phyloP scores from a whole-genome alignment of 2,329 filamentous ascomycete species.

The Aspergillus sp. region DNA sequence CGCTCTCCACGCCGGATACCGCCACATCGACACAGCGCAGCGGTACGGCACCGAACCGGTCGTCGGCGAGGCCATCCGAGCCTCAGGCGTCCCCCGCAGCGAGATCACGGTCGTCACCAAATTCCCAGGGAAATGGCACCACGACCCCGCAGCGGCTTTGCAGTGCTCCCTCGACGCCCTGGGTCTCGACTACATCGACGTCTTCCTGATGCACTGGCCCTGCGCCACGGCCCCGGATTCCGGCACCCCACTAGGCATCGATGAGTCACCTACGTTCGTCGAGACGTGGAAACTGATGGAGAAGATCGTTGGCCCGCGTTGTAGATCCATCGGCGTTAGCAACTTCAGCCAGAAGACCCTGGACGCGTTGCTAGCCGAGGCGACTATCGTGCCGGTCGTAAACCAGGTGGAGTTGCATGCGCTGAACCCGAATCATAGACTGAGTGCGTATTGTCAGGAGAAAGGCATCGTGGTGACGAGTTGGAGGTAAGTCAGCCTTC shows the following conservation, averaged over 20 bases:
- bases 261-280: conserved; percentile 13
- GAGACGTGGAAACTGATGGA: conserved; percentile 33
- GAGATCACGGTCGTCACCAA: conserved; percentile 37
- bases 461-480: conserved; percentile 33
- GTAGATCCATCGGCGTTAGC: conserved; percentile 31
- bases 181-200: conserved; percentile 33
- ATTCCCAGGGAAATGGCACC: conserved; percentile 31
- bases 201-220: conserved; percentile 31
- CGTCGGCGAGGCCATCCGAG: conserved; percentile 31
- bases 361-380: conserved; percentile 23
- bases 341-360: conserved; percentile 34
- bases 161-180: conserved; percentile 28
- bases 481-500: conserved; percentile 7
- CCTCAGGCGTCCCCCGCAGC: conserved; percentile 33
- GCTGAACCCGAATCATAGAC: conserved; percentile 31
- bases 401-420: conserved; percentile 38
- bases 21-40: not conserved
- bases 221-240: conserved; percentile 1
- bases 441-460: conserved; percentile 31
- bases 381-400: conserved; percentile 28
- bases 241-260: not conserved
- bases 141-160: conserved; percentile 28
- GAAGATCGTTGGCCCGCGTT: conserved; percentile 19
- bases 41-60: not conserved
- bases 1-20: not conserved